Evolutionary conservation across 768 basidiomycete genomes (phyloP), one percentile per base, ranked within the genome.

Genomic region (Serendipita indica): DNA sequence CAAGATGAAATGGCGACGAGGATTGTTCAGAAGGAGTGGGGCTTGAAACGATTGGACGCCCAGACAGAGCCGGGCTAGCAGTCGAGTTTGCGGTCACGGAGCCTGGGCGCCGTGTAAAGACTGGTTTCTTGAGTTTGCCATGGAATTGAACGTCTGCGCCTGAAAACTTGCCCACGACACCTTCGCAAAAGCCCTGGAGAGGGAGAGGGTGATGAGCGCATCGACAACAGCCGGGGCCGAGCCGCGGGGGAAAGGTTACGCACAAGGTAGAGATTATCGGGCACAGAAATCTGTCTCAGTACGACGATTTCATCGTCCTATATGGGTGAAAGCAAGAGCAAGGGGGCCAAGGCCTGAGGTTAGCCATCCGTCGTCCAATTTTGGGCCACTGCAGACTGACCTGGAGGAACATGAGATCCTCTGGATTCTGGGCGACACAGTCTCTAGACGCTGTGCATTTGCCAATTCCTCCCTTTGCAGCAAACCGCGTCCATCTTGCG

Each of bases 321-420:
- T 39, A 54, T 10, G 22, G 22, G 18, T 41, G 30, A 63, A 56
- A 34, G 52, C 60, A 54, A 54, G 32, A 54, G 32, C 22, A 10
- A 37, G n/a, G 10, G 10, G 35, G 10, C 35, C 35, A n/a, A 37
- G 35, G 35, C n/a, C 10, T 37, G n/a, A n/a, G n/a, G 41, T 43
- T 43, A 43, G 41, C 41, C 41, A 43, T 43, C 41, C n/a, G 3
- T n/a, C 27, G 27, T n/a, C 41, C 37, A n/a, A 25, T 43, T 6
- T 43, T 56, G 32, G 30, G 25, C 33, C 10, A 33, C 16, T 18
- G 14, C 35, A 57, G 32, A 35, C 4, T 58, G 28, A 81, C 87
- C 77, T 85, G 82, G 52, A 91, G 69, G 67, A 92, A 90, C 89
- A 92, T 92, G 43, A 92, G 74, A 69, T 91, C 89, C 22, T 82